A percentile compares a stretch with the other conserved stretches of the same genome.
Evolutionary conservation across 2,329 filamentous ascomycete genomes (phyloP).

Genomic region (Aspergillus japonicus): DNA sequence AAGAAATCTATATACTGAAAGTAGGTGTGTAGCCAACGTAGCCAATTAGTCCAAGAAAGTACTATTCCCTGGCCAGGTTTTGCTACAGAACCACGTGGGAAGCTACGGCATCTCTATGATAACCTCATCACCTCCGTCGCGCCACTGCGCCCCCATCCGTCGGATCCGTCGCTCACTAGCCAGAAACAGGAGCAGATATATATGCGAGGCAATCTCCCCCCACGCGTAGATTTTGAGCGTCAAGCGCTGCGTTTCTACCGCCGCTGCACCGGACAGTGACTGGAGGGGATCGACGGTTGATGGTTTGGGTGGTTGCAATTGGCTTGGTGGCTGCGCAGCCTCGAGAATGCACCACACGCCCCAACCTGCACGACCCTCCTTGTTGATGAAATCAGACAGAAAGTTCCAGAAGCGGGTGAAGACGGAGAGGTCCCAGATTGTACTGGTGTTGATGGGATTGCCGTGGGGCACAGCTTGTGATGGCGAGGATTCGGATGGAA

Average conservation of each 20-base stretch:
- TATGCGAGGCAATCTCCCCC: conserved; percentile 69
- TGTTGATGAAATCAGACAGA: conserved; percentile 36
- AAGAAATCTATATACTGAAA: no score
- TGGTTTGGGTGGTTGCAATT: not conserved
- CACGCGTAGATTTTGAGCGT: conserved; percentile 71
- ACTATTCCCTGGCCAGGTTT: no score
- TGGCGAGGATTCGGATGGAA: conserved; percentile 8
- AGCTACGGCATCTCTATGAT: conserved; percentile 52
- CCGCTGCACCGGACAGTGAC: no score
- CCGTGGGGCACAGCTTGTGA: not conserved
- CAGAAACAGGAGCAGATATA: conserved; percentile 73
- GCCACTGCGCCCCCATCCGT: conserved; percentile 61
- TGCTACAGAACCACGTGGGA: no score
- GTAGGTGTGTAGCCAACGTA: no score
- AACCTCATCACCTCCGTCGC: conserved; percentile 59
- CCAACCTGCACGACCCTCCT: conserved; percentile 45
- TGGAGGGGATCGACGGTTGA: not conserved
- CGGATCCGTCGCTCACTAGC: conserved; percentile 65
- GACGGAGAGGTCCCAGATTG: conserved; percentile 32
- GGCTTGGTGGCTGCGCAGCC: conserved; percentile 3
- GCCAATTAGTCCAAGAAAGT: no score
- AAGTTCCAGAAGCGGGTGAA: conserved; percentile 46
- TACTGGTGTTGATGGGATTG: not conserved
- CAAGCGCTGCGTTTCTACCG: conserved; percentile 26
- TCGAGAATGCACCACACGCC: conserved; percentile 45